Conservation (phyloP, 805 yeast species). For the Monosporozyma servazzii region DNA sequence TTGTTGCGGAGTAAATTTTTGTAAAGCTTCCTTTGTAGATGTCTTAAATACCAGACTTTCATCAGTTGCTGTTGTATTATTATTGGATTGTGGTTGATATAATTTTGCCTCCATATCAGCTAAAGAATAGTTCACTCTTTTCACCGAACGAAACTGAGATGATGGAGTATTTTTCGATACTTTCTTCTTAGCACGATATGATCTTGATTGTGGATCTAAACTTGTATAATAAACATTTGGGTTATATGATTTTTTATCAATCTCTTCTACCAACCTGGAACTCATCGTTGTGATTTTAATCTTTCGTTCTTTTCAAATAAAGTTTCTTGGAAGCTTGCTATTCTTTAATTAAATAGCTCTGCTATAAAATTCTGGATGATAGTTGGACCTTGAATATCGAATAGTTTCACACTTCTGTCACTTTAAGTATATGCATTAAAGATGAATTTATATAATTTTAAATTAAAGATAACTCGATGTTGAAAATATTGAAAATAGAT, state of each 20-base stretch:
- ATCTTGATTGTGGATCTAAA: constrained; percentile 14
- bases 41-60: constrained; percentile 4
- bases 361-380: neutral
- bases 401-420: neutral
- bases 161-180: constrained; percentile 11
- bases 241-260: constrained; percentile 25
- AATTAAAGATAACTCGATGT: neutral
- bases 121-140: constrained; percentile 28
- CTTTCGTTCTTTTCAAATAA: too few species aligned
- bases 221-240: constrained; percentile 28
- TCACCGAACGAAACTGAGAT: constrained; percentile 22
- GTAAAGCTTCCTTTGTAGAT: constrained; percentile 11
- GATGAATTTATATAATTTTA: neutral
- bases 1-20: constrained; percentile 23
- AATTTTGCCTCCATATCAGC: constrained; percentile 28
- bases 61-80: constrained; percentile 3
- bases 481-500: too few species aligned
- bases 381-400: neutral
- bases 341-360: too few species aligned
- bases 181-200: constrained; percentile 15
- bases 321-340: too few species aligned
- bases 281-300: neutral
- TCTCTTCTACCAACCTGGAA: constrained; percentile 24
- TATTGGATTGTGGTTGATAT: constrained; percentile 10
- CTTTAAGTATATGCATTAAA: neutral